phyloP scores from a whole-genome alignment of 2,329 filamentous ascomycete species.

The Trichoderma citrinoviride region DNA sequence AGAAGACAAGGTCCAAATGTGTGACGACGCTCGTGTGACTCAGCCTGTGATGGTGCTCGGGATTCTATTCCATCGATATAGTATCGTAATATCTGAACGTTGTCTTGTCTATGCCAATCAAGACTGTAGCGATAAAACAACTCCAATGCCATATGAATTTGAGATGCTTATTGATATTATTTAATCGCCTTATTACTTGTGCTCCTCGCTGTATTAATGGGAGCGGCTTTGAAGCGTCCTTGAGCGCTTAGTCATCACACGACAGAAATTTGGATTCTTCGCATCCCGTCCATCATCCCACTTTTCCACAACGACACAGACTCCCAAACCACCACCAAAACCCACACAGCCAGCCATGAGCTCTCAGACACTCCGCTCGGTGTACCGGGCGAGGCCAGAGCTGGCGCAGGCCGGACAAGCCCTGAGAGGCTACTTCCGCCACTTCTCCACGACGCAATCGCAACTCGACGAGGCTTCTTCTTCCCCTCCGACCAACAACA shows the following conservation, averaged over 20 bases:
- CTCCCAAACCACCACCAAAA: conserved; percentile 9
- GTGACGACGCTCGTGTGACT: background rate
- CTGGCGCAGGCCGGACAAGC: conserved; percentile 33
- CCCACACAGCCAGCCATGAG: conserved; percentile 34
- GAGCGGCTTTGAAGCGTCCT: background rate
- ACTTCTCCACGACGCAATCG: conserved; percentile 41
- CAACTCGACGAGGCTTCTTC: conserved; percentile 34
- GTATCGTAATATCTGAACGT: too few relatives aligned
- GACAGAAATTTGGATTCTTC: conserved; percentile 21
- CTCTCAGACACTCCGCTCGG: conserved; percentile 40
- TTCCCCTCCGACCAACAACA: conserved; percentile 21
- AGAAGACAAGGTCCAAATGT: background rate
- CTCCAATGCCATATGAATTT: too few relatives aligned
- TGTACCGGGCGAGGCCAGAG: conserved; percentile 37
- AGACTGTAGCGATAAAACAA: too few relatives aligned
- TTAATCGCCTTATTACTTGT: too few relatives aligned
- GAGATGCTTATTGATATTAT: too few relatives aligned
- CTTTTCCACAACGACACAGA: background rate
- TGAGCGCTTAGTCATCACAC: conserved; percentile 9
- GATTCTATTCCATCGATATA: too few relatives aligned
- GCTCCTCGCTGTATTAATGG: background rate
- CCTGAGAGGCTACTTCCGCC: conserved; percentile 35
- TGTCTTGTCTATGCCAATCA: too few relatives aligned
- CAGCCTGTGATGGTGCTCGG: too few relatives aligned
- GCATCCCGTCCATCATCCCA: conserved; percentile 1